These are phyloP conservation scores for Trichoderma brevicompactum DNA, from an alignment of 2,329 filamentous ascomycete genomes.

Conservation along the genomic window DNA sequence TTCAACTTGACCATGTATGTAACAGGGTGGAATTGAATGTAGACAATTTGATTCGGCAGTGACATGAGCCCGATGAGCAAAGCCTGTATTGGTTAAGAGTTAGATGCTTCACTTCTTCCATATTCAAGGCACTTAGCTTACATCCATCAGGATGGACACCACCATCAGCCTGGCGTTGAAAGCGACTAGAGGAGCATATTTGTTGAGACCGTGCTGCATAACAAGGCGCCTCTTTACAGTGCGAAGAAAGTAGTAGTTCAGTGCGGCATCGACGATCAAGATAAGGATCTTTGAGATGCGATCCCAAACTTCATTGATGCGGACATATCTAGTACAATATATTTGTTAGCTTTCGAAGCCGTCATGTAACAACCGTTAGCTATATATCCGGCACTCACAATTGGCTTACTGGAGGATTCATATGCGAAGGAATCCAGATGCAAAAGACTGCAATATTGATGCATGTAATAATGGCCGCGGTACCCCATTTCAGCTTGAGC, in stretches of 20 bases:
- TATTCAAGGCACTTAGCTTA: slow-evolving; percentile 27
- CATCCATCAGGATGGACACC: slow-evolving; percentile 56
- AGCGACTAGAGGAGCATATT: slow-evolving; percentile 54
- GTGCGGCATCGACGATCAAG: slow-evolving; percentile 52
- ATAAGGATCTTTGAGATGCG: slow-evolving; percentile 57
- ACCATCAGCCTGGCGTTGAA: slow-evolving; percentile 57
- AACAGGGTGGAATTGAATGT: slow-evolving; percentile 56
- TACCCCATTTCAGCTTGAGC: slow-evolving; percentile 51
- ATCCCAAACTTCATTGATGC: slow-evolving; percentile 57
- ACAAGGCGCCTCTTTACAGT: slow-evolving; percentile 51
- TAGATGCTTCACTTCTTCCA: not conserved
- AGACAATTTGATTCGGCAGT: slow-evolving; percentile 40
- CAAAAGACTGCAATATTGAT: slow-evolving; percentile 59
- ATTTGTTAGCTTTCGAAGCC: not conserved
- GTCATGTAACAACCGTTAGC: too few species aligned
- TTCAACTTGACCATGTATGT: slow-evolving; percentile 58
- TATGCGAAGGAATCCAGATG: slow-evolving; percentile 58
- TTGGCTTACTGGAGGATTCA: slow-evolving; percentile 19
- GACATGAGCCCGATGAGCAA: slow-evolving; percentile 25
- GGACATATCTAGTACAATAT: slow-evolving; percentile 39
- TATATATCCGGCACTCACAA: not conserved
- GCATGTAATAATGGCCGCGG: slow-evolving; percentile 48
- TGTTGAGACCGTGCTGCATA: slow-evolving; percentile 51
- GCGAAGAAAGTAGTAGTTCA: slow-evolving; percentile 59
- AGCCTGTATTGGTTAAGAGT: not conserved